These are phyloP conservation scores for Haplosporangium sp. DNA, from an alignment of 371 early-diverging fungal genomes.

Conservation along the genomic window DNA sequence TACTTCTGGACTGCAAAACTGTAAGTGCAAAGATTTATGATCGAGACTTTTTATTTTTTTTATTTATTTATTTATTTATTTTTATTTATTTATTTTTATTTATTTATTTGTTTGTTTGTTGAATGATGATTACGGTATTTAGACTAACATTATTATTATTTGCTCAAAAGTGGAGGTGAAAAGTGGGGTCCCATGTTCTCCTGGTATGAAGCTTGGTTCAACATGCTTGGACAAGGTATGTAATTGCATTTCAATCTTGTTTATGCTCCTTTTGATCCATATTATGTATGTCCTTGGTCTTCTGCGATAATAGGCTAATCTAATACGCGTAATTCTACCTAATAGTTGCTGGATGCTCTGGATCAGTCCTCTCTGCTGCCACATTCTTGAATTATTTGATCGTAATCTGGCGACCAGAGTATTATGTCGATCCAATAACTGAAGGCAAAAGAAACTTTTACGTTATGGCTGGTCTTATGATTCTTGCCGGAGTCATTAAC, in stretches of 20 bases:
- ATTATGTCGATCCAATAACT: too few relatives aligned
- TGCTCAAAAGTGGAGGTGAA: conserved; percentile 32
- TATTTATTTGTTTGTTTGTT: too few relatives aligned
- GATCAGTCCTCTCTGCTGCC: conserved; percentile 65
- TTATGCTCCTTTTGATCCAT: too few relatives aligned
- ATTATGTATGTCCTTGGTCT: too few relatives aligned
- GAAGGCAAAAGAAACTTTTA: conserved; percentile 34
- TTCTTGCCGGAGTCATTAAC: conserved; percentile 39
- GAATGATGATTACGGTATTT: too few relatives aligned
- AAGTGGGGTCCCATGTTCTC: conserved; percentile 70
- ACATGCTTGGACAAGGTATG: conserved; percentile 67
- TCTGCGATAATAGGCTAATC: too few relatives aligned
- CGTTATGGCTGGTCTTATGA: conserved; percentile 38
- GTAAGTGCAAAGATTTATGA: conserved; percentile 22
- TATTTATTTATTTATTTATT: too few relatives aligned
- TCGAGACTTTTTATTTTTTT: background rate
- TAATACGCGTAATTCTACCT: too few relatives aligned
- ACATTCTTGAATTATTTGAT: conserved; percentile 68
- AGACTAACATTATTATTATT: too few relatives aligned
- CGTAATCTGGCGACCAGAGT: background rate
- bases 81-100: too few relatives aligned
- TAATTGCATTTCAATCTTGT: too few relatives aligned
- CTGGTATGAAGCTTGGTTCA: conserved; percentile 76
- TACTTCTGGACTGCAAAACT: conserved; percentile 72
- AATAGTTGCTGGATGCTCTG: conserved; percentile 42